These are phyloP conservation scores for Kwoniella sp. DNA, from an alignment of 768 basidiomycete genomes.

Conservation along the genomic window DNA sequence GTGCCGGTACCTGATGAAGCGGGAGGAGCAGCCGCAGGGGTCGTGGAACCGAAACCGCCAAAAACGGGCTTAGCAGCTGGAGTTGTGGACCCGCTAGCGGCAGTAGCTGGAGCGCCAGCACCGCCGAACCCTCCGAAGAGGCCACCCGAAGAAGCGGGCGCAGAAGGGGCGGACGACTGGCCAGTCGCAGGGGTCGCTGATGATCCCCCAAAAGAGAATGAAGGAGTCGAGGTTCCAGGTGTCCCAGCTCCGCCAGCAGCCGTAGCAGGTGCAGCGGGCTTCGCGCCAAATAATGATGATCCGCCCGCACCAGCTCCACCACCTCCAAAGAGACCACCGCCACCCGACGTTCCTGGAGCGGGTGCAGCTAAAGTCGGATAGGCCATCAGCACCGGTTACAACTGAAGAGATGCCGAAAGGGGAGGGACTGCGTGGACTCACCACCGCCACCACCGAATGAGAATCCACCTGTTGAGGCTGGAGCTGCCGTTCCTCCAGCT, in stretches of 20 bases:
- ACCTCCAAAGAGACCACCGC: constrained; percentile 27
- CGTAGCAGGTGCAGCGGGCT: constrained; percentile 1
- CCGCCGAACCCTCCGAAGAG: constrained; percentile 37
- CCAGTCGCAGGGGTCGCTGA: constrained; percentile 9
- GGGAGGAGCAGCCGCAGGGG: constrained; percentile 40
- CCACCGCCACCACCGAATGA: constrained; percentile 25
- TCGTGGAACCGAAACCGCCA: constrained; percentile 40
- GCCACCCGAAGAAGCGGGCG: constrained; percentile 24
- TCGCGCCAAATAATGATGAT: constrained; percentile 27
- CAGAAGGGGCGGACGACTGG: constrained; percentile 16
- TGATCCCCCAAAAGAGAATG: constrained; percentile 25
- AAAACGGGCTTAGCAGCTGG: constrained; percentile 45
- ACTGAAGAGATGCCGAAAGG: too few species aligned
- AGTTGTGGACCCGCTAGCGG: constrained; percentile 28
- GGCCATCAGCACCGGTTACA: too few species aligned
- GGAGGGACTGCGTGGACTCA: constrained; percentile 14
- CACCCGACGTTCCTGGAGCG: constrained; percentile 7
- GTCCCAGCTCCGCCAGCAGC: constrained; percentile 1
- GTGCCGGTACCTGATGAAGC: constrained; percentile 10
- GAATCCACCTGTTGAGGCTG: constrained; percentile 13
- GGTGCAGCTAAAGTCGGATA: too few species aligned
- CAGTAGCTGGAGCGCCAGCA: neutral
- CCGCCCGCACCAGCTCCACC: constrained; percentile 18
- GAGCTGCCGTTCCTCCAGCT: constrained; percentile 1
- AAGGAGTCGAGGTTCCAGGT: constrained; percentile 15